Conservation (phyloP, 257 asterid species). For the Solanum neorickii region DNA sequence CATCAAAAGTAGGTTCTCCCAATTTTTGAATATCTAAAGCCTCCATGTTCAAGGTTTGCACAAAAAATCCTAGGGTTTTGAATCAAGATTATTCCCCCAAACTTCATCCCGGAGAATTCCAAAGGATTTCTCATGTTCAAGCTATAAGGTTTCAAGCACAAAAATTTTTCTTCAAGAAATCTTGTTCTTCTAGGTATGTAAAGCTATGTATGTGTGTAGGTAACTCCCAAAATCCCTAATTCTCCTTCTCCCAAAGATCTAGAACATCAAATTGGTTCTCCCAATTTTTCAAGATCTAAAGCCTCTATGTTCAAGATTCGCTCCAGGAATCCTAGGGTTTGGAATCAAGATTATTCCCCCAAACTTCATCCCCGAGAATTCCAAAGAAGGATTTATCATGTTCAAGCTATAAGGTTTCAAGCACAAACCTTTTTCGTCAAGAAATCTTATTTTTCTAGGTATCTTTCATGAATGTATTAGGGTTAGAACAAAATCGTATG, state of each 20-base stretch:
- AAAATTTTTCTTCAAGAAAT: background rate
- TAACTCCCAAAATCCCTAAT: background rate
- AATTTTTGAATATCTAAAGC: background rate
- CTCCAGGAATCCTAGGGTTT: background rate
- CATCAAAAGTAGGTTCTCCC: background rate
- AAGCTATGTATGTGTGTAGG: background rate
- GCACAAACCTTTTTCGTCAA: background rate
- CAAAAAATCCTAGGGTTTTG: background rate
- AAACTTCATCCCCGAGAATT: background rate
- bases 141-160: background rate
- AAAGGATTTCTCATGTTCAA: background rate
- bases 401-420: background rate
- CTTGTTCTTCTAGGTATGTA: background rate
- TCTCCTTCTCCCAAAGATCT: background rate
- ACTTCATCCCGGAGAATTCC: background rate
- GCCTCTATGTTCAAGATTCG: background rate
- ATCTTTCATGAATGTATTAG: background rate
- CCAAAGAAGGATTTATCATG: background rate
- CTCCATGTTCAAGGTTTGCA: background rate
- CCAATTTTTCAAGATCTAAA: background rate
- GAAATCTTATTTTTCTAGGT: background rate
- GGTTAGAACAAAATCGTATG: background rate
- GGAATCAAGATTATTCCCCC: background rate
- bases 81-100: background rate
- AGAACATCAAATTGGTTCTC: background rate